Evolutionary conservation across 345 rosid genomes (phyloP), one percentile per base, ranked within the genome.

Genomic region (Acer negundo): DNA sequence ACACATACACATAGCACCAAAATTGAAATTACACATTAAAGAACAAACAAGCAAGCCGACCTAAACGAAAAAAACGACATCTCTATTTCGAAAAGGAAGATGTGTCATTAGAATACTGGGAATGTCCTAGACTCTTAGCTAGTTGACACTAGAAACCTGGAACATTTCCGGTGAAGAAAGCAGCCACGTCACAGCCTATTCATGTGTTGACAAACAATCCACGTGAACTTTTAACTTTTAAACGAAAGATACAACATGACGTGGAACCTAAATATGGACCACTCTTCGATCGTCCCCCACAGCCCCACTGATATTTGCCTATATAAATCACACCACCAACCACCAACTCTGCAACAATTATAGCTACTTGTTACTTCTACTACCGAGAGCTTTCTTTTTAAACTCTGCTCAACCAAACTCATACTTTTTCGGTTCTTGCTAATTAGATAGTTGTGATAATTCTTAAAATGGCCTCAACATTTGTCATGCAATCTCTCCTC

Each of bases 401-500:
- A 28, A 28, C 3, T 28, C 31, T 28, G 31, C 31, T 2, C 31
- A 11, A 47, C 15, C 53, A 11, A 47, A 47, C 16, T 24, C 2
- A 2, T 28, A 28, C 2, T 28, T 28, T 28, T 28, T 28, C 31
- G 31, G 31, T 28, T 28, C 31, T 28, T 28, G 31, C 31, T 28
- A 28, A 28, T 28, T 28, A 28, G 31, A 28, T 28, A 28, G 31
- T 28, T 40, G 6, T 19, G 2, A 10, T 42, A 44, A 44, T 44
- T 9, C 42, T 2, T 24, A 58, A 59, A 62, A 90, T 91, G 89
- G 87, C 91, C 38, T 5, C 44, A 12, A 71, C 86, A 0, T 55
- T 76, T 3, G 66, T 69, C 38, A 75, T 90, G 84, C 95, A 90
- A 23, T 78, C 92, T 1, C 75, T 87, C 69, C 79, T 90, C 0